These are phyloP conservation scores for Trichophyton mentagrophytes DNA, from an alignment of 2,329 filamentous ascomycete genomes.

Conservation along the genomic window DNA sequence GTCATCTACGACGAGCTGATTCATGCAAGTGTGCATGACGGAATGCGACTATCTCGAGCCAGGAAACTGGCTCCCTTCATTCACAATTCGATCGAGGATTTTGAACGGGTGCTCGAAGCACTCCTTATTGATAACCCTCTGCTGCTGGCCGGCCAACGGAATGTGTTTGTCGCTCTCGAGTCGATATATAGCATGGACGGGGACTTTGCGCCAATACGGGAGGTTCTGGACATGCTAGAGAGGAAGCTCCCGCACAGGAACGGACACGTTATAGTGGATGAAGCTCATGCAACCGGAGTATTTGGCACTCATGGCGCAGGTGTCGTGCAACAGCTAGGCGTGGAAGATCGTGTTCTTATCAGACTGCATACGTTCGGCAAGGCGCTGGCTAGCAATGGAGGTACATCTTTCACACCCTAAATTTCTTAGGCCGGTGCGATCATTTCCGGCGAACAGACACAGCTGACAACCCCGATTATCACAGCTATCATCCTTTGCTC, in stretches of 20 bases:
- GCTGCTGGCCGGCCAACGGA: slow-evolving; percentile 30
- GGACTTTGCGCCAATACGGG: slow-evolving; percentile 51
- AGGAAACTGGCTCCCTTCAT: slow-evolving; percentile 31
- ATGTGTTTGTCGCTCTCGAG: slow-evolving; percentile 58
- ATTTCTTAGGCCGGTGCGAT: no score
- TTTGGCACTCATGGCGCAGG: slow-evolving; percentile 39
- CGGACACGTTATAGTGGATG: slow-evolving; percentile 43
- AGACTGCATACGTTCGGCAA: slow-evolving; percentile 43
- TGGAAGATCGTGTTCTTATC: slow-evolving; percentile 40
- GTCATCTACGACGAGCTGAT: slow-evolving; percentile 64
- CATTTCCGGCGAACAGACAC: slow-evolving; percentile 1
- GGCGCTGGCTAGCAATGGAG: slow-evolving; percentile 50
- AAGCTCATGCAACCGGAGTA: slow-evolving; percentile 43
- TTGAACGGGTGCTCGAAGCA: slow-evolving; percentile 26
- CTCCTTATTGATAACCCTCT: slow-evolving; percentile 21
- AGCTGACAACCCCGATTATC: slow-evolving; percentile 5
- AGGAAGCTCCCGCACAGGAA: slow-evolving; percentile 44
- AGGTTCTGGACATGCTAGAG: slow-evolving; percentile 48
- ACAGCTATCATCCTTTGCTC: slow-evolving; percentile 52
- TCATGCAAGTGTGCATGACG: slow-evolving; percentile 67
- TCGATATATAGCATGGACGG: slow-evolving; percentile 76
- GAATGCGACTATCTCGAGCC: slow-evolving; percentile 54
- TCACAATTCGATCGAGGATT: slow-evolving; percentile 34
- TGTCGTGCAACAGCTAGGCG: slow-evolving; percentile 37
- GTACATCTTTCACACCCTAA: slow-evolving; percentile 32